A percentile compares a stretch with the other conserved stretches of the same genome.
Conservation (phyloP, 352 stramenopile genomes). For the Pythium aristosporum region DNA sequence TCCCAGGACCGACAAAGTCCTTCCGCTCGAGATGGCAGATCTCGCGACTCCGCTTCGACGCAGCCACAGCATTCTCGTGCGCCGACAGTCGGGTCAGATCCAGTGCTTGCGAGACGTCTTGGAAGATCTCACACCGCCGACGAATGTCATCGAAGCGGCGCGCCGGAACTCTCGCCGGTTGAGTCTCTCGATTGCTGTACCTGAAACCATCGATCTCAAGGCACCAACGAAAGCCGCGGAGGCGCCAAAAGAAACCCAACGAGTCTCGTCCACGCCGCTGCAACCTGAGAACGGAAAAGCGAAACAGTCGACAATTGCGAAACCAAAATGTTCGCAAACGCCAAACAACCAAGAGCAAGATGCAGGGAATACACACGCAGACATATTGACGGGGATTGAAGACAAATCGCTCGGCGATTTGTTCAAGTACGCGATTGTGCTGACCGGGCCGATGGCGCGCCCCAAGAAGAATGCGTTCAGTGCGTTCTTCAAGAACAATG, state of each 20-base stretch:
- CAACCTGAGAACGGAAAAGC: not conserved
- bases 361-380: not conserved
- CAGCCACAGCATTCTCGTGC: slow-evolving; percentile 33
- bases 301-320: not conserved
- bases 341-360: slow-evolving; percentile 13
- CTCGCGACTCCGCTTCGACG: slow-evolving; percentile 10
- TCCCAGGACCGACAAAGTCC: not conserved
- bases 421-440: slow-evolving; percentile 73
- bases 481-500: slow-evolving; percentile 40
- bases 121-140: slow-evolving; percentile 25
- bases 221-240: not conserved
- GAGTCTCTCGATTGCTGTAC: not conserved
- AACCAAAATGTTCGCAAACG: not conserved
- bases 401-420: slow-evolving; percentile 52
- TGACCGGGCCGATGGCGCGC: slow-evolving; percentile 47
- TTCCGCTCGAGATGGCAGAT: not conserved
- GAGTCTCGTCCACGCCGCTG: too few relatives aligned
- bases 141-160: slow-evolving; percentile 6
- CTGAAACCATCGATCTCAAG: not conserved
- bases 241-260: not conserved
- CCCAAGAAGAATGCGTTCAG: slow-evolving; percentile 33
- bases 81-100: slow-evolving; percentile 27
- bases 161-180: slow-evolving; percentile 13
- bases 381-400: slow-evolving; percentile 29
- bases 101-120: slow-evolving; percentile 33